Conservation (phyloP, 2,329 filamentous ascomycete species). For the Penicillium decumbens region DNA sequence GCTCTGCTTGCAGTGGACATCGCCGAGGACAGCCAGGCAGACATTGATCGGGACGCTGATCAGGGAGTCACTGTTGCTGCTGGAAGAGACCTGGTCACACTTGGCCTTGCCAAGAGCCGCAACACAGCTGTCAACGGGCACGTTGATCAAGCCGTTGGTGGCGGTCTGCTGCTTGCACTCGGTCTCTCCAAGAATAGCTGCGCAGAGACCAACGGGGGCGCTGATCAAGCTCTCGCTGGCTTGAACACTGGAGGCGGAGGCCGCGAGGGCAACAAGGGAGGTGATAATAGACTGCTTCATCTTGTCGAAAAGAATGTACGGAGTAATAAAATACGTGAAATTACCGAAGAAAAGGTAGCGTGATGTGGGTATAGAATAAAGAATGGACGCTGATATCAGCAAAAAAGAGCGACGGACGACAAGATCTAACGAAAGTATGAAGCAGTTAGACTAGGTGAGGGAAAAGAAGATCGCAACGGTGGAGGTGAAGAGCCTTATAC, state of each 20-base stretch:
- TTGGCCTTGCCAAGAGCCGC: conserved; percentile 24
- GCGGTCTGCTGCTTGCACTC: conserved; percentile 23
- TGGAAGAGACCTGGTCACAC: conserved; percentile 21
- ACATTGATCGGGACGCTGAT: conserved; percentile 28
- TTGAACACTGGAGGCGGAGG: conserved; percentile 15
- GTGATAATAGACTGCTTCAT: conserved; percentile 24
- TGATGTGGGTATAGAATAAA: conserved; percentile 2
- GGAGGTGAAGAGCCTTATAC: conserved; percentile 4
- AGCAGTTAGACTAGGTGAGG: conserved; percentile 9
- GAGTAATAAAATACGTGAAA: conserved; percentile 5
- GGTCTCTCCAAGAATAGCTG: conserved; percentile 23
- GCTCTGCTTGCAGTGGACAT: conserved; percentile 23
- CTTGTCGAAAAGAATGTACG: conserved; percentile 9
- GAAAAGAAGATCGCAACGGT: background rate
- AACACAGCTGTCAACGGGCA: conserved; percentile 23
- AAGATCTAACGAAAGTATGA: conserved; percentile 17
- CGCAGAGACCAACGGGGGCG: conserved; percentile 24
- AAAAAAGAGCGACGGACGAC: conserved; percentile 21
- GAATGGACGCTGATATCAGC: conserved; percentile 27
- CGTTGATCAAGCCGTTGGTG: conserved; percentile 23
- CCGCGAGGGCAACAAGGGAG: conserved; percentile 23
- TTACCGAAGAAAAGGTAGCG: conserved; percentile 7
- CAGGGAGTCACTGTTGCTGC: conserved; percentile 12
- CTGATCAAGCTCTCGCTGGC: conserved; percentile 19
- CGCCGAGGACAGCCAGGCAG: conserved; percentile 29